A percentile compares a stretch with the other conserved stretches of the same genome.
Conservation (phyloP, 148 eudicot species). For the Fagopyrum esculentum region DNA sequence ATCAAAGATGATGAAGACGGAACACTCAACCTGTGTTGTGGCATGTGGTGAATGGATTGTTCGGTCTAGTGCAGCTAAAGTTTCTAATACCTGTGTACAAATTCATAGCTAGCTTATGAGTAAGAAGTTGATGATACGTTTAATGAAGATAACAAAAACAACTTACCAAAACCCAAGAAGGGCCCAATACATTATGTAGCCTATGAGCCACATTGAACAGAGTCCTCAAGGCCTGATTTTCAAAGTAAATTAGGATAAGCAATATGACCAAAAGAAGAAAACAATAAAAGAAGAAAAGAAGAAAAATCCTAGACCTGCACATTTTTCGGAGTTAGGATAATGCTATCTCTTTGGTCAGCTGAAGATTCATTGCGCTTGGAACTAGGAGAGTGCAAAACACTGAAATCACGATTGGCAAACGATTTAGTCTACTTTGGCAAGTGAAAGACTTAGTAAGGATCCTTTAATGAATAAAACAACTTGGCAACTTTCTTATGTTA, state of each 20-base stretch:
- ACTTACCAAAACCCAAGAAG: constrained; percentile 97
- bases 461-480: background rate
- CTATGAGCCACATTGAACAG: constrained; percentile 98
- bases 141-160: constrained; percentile 5
- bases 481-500: background rate
- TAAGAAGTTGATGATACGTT: background rate
- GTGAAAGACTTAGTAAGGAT: background rate
- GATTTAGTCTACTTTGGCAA: background rate
- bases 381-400: constrained; percentile 62
- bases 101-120: background rate
- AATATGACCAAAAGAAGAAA: constrained; percentile 7
- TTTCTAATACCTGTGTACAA: constrained; percentile 73
- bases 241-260: constrained; percentile 16
- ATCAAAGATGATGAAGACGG: constrained; percentile 5
- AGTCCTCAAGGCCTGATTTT: constrained; percentile 85
- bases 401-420: constrained; percentile 31
- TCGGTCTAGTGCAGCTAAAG: constrained; percentile 88
- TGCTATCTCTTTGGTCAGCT: constrained; percentile 65
- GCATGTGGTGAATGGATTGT: constrained; percentile 99
- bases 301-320: constrained; percentile 56
- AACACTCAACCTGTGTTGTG: constrained; percentile 74
- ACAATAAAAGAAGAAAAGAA: background rate
- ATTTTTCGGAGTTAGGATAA: constrained; percentile 88
- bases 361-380: constrained; percentile 57
- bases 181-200: constrained; percentile 83